These are phyloP conservation scores for Citrullus colocynthis DNA, from an alignment of 306 rosid genomes.

Conservation along the genomic window DNA sequence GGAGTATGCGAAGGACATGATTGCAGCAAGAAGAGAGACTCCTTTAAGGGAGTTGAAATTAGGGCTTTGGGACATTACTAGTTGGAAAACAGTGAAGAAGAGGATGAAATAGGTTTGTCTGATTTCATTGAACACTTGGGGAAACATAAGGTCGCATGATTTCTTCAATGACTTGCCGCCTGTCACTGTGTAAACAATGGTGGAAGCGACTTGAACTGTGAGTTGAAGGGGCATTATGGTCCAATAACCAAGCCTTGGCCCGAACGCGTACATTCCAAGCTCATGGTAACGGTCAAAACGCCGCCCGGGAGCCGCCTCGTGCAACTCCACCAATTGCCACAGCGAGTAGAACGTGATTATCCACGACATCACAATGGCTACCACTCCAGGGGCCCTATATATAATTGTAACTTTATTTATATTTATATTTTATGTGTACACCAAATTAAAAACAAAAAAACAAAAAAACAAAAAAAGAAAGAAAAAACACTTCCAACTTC, in stretches of 20 bases:
- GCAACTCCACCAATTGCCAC: constrained; percentile 49
- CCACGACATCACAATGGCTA: constrained; percentile 31
- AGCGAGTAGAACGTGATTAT: constrained; percentile 44
- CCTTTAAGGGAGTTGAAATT: constrained; percentile 44
- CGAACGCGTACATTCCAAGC: constrained; percentile 37
- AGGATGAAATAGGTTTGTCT: constrained; percentile 40
- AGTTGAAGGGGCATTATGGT: constrained; percentile 41
- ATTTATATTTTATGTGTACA: no score
- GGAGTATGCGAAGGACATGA: constrained; percentile 52
- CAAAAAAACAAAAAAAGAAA: no score
- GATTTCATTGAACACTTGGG: not conserved
- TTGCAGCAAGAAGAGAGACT: constrained; percentile 40
- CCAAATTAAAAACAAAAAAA: no score
- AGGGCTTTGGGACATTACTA: constrained; percentile 47
- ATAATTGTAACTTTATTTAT: no score
- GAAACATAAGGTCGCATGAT: constrained; percentile 10
- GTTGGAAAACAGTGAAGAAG: constrained; percentile 21
- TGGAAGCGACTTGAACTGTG: constrained; percentile 39
- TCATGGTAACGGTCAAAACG: constrained; percentile 51
- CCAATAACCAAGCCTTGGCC: constrained; percentile 37
- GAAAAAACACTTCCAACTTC: no score
- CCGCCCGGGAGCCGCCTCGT: constrained; percentile 34
- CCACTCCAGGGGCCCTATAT: constrained; percentile 32
- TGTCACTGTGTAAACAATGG: constrained; percentile 49
- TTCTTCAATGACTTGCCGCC: constrained; percentile 68